These are phyloP conservation scores for Rhodotorula diobovata DNA, from an alignment of 768 basidiomycete genomes.

Conservation along the genomic window DNA sequence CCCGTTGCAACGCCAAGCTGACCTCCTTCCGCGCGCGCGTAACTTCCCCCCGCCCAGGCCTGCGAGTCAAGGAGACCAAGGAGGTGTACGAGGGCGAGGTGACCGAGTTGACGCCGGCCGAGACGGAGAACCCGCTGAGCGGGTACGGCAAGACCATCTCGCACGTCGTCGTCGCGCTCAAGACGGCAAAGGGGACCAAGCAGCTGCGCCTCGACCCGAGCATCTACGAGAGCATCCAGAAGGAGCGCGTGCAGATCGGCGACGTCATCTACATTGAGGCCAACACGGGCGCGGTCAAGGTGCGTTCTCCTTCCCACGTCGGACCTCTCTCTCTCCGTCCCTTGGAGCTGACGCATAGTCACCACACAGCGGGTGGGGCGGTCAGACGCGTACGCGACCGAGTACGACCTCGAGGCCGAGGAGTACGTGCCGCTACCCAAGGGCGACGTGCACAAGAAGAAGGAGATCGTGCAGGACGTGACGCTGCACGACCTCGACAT, in stretches of 20 bases:
- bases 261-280: constrained; percentile 95
- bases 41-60: constrained; percentile 54
- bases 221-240: constrained; percentile 94
- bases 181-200: constrained; percentile 89
- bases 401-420: constrained; percentile 95
- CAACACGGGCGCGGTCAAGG: constrained; percentile 92
- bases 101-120: constrained; percentile 90
- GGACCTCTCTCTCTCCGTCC: not conserved
- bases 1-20: not conserved
- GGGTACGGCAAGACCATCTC: constrained; percentile 98
- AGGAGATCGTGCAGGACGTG: constrained; percentile 91
- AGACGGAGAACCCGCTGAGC: constrained; percentile 92
- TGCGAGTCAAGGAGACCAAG: constrained; percentile 98
- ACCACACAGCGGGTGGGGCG: constrained; percentile 75
- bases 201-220: constrained; percentile 88
- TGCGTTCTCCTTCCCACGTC: constrained; percentile 43
- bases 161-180: constrained; percentile 93
- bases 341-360: not conserved
- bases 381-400: constrained; percentile 94
- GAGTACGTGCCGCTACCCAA: constrained; percentile 97
- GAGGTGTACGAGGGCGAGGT: constrained; percentile 99
- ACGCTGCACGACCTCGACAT: constrained; percentile 92
- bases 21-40: not conserved
- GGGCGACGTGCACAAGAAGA: constrained; percentile 91
- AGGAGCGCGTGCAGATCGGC: constrained; percentile 92